phyloP scores from a whole-genome alignment of 225 moss, liverwort and hornwort species.

The Anthoceros angustus region DNA sequence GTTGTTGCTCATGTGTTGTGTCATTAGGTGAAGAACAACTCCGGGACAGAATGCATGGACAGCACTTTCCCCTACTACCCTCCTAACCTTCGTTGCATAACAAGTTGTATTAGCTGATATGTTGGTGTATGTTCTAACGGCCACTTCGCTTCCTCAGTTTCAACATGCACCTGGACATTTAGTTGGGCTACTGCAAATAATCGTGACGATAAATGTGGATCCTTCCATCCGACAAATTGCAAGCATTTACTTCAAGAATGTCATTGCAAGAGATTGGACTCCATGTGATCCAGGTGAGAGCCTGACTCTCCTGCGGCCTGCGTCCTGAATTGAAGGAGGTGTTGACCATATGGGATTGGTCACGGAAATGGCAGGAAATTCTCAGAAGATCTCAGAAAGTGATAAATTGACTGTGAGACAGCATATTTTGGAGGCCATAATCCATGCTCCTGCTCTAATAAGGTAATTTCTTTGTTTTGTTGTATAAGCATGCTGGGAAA shows the following conservation, averaged over 20 bases:
- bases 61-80: too few relatives aligned
- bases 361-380: conserved; percentile 25
- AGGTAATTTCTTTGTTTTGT: conserved; percentile 30
- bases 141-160: conserved; percentile 20
- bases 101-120: too few relatives aligned
- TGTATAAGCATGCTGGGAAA: background rate
- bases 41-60: too few relatives aligned
- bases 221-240: conserved; percentile 90
- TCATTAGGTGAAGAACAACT: too few relatives aligned
- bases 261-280: conserved; percentile 79
- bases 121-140: too few relatives aligned
- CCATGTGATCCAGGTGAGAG: conserved; percentile 69
- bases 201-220: conserved; percentile 64
- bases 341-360: background rate
- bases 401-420: conserved; percentile 78
- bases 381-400: conserved; percentile 52
- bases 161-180: conserved; percentile 87
- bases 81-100: too few relatives aligned
- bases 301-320: background rate
- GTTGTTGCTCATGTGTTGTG: too few relatives aligned
- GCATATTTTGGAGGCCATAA: conserved; percentile 84
- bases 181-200: conserved; percentile 91
- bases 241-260: conserved; percentile 97
- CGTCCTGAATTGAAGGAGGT: background rate
- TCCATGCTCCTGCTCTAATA: conserved; percentile 81